These are phyloP conservation scores for Fagopyrum tataricum DNA, from an alignment of 148 eudicot species.

Conservation along the genomic window DNA sequence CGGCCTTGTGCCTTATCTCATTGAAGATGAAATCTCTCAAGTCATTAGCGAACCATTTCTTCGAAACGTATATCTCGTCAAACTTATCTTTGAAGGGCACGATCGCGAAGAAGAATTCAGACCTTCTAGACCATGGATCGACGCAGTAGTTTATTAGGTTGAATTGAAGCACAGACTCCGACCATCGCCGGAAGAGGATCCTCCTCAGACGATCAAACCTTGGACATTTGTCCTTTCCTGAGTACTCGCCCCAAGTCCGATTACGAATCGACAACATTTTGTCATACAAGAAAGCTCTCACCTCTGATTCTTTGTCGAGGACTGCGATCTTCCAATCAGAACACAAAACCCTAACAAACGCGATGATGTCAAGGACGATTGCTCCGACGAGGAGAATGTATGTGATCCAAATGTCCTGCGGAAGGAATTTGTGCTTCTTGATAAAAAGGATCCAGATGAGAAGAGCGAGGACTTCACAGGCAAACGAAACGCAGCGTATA, in stretches of 20 bases:
- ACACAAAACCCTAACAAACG: conserved; percentile 26
- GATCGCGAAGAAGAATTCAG: conserved; percentile 2
- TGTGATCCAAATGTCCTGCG: conserved; percentile 25
- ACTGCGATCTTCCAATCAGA: conserved; percentile 27
- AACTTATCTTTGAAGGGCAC: conserved; percentile 20
- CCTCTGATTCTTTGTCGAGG: neutral
- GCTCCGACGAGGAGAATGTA: conserved; percentile 19
- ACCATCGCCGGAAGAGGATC: conserved; percentile 33
- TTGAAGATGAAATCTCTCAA: conserved; percentile 27
- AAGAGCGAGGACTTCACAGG: conserved; percentile 14
- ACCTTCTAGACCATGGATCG: conserved; percentile 11
- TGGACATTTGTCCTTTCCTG: neutral
- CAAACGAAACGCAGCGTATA: conserved; percentile 17
- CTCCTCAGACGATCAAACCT: neutral
- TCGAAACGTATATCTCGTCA: conserved; percentile 23
- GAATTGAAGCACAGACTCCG: conserved; percentile 6
- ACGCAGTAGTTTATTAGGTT: conserved; percentile 31
- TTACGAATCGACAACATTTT: neutral
- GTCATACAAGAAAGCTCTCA: neutral
- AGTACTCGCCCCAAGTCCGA: conserved; percentile 3
- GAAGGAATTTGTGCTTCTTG: conserved; percentile 7
- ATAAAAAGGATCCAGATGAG: conserved; percentile 13
- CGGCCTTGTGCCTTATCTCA: conserved; percentile 30
- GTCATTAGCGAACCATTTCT: conserved; percentile 6
- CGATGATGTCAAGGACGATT: conserved; percentile 29